Base-by-base conservation (phyloP, 805 yeast genomes). In the Ogataea paradorogensis region DNA sequence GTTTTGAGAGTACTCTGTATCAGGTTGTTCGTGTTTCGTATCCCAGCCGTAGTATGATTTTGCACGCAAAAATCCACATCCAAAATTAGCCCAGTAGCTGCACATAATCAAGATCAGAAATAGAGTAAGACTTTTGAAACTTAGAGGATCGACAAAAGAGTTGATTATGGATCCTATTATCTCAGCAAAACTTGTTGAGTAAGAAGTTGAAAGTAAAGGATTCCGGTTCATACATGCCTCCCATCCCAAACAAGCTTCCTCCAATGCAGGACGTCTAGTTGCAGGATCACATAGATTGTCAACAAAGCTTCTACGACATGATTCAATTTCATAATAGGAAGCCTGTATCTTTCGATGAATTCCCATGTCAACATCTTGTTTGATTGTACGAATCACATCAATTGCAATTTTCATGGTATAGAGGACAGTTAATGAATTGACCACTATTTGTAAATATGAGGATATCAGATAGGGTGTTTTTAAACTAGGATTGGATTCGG, bases 21-120 rank as follows among this genome's bases (percentile, higher is more conserved):
- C 24, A 7, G 24, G 27, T 27, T 15, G 16, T 1, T 8, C 27
- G 27, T 5, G 30, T 2, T 13, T n/a, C 10, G 8, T 3, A 8
- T 35, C 18, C 43, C 43, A 36, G n/a, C 76, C 76, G 45, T 70
- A 73, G 46, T 71, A 73, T 11, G 68, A 58, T 48, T 65, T 70
- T 5, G 77, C 88, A 39, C 87, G 64, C 4, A 82, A 64, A 47
- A 78, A 84, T 0, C 90, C 90, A 55, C 80, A 76, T 3, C 76
- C 59, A 46, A 83, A 78, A 54, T 84, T 84, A 20, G 80, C 73
- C 4, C 74, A 66, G 54, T 81, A 83, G n/a, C 70, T 63, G 0
- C 69, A 50, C 9, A 71, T 62, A 8, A 69, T 47, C 4, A 67
- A 48, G 0, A 38, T 29, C 3, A 48, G 9, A 9, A 75, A 52